A percentile compares a stretch with the other conserved stretches of the same genome.
phyloP scores from a whole-genome alignment of 2,329 filamentous ascomycete genomes.

The Orbilia brochopaga region DNA sequence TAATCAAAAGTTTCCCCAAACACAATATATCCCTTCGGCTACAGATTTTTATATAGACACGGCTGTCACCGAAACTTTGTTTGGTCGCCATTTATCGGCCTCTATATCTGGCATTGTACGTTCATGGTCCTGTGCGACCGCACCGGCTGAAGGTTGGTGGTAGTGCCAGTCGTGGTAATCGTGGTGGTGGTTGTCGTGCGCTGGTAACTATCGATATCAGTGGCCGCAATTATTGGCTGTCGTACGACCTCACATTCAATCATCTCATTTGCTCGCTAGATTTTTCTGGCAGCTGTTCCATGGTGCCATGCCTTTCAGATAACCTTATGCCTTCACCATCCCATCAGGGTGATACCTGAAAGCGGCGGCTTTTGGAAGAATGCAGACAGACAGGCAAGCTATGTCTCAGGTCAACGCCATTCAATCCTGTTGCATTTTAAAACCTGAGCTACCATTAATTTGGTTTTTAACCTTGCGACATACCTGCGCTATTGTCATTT shows the following conservation, averaged over 20 bases:
- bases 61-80: constrained; percentile 12
- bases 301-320: constrained; percentile 23
- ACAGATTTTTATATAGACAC: constrained; percentile 11
- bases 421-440: constrained; percentile 51
- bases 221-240: constrained; percentile 33
- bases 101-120: constrained; percentile 17
- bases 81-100: constrained; percentile 16
- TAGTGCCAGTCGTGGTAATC: constrained; percentile 10
- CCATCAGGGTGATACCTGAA: constrained; percentile 23
- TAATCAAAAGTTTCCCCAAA: constrained; percentile 17
- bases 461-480: constrained; percentile 51
- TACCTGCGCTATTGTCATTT: constrained; percentile 46
- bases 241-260: constrained; percentile 39
- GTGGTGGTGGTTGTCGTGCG: no score
- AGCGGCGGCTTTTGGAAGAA: constrained; percentile 43
- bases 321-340: constrained; percentile 29
- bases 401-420: constrained; percentile 51
- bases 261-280: constrained; percentile 50
- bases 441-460: constrained; percentile 43
- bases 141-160: constrained; percentile 17
- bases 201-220: constrained; percentile 20
- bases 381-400: constrained; percentile 30
- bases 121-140: constrained; percentile 40
- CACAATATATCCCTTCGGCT: constrained; percentile 12
- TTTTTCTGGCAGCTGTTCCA: constrained; percentile 47